These are phyloP conservation scores for Diaporthe eres DNA, from an alignment of 2,329 filamentous ascomycete genomes.

Conservation along the genomic window DNA sequence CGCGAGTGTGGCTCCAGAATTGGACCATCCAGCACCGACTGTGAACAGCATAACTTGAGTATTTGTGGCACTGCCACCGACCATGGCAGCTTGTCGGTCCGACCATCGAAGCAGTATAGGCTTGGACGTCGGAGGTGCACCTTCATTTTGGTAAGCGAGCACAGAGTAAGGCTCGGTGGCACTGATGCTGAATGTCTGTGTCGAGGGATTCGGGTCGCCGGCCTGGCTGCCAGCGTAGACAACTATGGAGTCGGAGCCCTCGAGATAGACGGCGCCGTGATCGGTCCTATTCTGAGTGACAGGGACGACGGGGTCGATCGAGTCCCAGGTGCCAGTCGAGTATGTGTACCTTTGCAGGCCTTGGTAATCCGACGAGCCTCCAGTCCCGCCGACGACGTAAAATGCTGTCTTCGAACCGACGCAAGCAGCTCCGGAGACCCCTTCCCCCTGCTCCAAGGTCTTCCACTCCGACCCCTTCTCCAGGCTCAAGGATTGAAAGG, in stretches of 20 bases:
- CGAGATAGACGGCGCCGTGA: slow-evolving; percentile 83
- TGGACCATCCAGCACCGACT: slow-evolving; percentile 73
- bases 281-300: slow-evolving; percentile 78
- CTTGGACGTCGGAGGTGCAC: slow-evolving; percentile 72
- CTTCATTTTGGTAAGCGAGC: slow-evolving; percentile 66
- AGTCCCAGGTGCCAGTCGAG: slow-evolving; percentile 67
- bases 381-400: slow-evolving; percentile 85
- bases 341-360: slow-evolving; percentile 81
- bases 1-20: slow-evolving; percentile 75
- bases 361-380: slow-evolving; percentile 69
- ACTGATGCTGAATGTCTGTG: slow-evolving; percentile 81
- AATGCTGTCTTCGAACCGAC: slow-evolving; percentile 76
- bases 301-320: slow-evolving; percentile 57
- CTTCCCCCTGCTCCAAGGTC: slow-evolving; percentile 73
- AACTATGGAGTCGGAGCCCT: slow-evolving; percentile 78
- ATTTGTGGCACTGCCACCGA: slow-evolving; percentile 80
- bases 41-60: slow-evolving; percentile 81
- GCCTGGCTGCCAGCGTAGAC: slow-evolving; percentile 84
- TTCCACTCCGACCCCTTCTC: slow-evolving; percentile 80
- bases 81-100: slow-evolving; percentile 76
- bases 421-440: slow-evolving; percentile 83
- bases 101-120: slow-evolving; percentile 85
- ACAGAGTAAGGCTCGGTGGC: slow-evolving; percentile 76
- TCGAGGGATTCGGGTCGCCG: slow-evolving; percentile 69
- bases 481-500: slow-evolving; percentile 82